Evolutionary conservation across 108 stramenopile genomes (phyloP).

Genomic region (Fistulifera pelliculosa): DNA sequence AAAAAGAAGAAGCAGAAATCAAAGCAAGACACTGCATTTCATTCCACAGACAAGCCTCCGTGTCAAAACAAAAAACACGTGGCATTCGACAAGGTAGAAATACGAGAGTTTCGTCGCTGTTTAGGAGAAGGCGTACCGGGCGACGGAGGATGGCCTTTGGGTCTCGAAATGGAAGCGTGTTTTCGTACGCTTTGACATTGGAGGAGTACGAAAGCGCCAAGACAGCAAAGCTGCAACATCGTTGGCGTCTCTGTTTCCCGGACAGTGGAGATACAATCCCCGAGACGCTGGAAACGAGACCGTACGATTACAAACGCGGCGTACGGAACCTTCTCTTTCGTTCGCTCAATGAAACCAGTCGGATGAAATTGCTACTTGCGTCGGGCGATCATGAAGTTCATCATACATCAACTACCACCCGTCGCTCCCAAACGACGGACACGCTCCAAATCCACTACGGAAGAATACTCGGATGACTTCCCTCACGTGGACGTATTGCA

Average conservation of each 20-base stretch:
- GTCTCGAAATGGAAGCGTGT: slow-evolving; percentile 27
- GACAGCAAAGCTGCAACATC: slow-evolving; percentile 48
- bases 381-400: background rate
- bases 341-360: slow-evolving; percentile 22
- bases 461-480: slow-evolving; percentile 33
- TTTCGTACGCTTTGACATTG: slow-evolving; percentile 11
- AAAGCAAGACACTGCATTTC: slow-evolving; percentile 1
- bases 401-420: background rate
- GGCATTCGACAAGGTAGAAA: slow-evolving; percentile 29
- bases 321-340: slow-evolving; percentile 38
- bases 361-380: slow-evolving; percentile 1
- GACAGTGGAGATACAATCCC: slow-evolving; percentile 19
- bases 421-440: background rate
- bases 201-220: slow-evolving; percentile 57
- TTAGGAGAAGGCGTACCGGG: slow-evolving; percentile 63
- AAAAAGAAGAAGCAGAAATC: background rate
- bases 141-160: slow-evolving; percentile 80
- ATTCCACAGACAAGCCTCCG: slow-evolving; percentile 4
- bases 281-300: background rate
- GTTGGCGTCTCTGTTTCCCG: slow-evolving; percentile 34
- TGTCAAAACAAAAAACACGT: slow-evolving; percentile 22
- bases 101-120: slow-evolving; percentile 31
- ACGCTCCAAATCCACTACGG: slow-evolving; percentile 11
- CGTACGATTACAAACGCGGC: no score
- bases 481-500: slow-evolving; percentile 42